Evolutionary conservation across 169 alveolate genomes (phyloP).

Genomic region (Prorocentrum cordatum): DNA sequence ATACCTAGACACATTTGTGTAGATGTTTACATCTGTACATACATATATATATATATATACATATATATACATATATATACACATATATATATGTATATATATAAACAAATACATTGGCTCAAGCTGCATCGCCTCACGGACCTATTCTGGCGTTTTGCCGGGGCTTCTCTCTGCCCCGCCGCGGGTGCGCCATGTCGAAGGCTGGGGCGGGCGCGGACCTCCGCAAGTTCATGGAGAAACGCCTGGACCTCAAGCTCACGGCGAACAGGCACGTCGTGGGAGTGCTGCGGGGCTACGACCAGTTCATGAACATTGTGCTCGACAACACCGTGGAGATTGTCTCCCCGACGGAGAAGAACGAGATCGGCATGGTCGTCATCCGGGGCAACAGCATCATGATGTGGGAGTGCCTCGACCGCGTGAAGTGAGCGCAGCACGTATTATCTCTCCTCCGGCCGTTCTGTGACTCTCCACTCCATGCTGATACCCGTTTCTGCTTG

Average conservation of each 20-base stretch:
- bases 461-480: too few relatives aligned
- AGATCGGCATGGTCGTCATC: conserved; percentile 93
- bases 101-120: not conserved
- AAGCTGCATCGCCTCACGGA: not conserved
- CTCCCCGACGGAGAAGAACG: conserved; percentile 77
- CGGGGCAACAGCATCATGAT: conserved; percentile 92
- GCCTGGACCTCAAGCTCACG: conserved; percentile 72
- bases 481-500: too few relatives aligned
- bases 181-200: not conserved
- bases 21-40: not conserved
- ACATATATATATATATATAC: not conserved
- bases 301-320: conserved; percentile 95
- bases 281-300: conserved; percentile 94
- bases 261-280: conserved; percentile 91
- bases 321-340: conserved; percentile 90
- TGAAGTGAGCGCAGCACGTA: conserved; percentile 73
- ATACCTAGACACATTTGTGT: not conserved
- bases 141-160: not conserved
- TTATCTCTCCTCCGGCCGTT: too few relatives aligned
- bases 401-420: conserved; percentile 99
- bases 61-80: not conserved
- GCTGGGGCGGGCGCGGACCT: conserved; percentile 61
- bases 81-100: not conserved
- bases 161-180: not conserved
- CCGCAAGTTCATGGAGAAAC: conserved; percentile 68